Evolutionary conservation across 805 yeast species (phyloP).

Genomic region (Metschnikowia chrysomelidarum): DNA sequence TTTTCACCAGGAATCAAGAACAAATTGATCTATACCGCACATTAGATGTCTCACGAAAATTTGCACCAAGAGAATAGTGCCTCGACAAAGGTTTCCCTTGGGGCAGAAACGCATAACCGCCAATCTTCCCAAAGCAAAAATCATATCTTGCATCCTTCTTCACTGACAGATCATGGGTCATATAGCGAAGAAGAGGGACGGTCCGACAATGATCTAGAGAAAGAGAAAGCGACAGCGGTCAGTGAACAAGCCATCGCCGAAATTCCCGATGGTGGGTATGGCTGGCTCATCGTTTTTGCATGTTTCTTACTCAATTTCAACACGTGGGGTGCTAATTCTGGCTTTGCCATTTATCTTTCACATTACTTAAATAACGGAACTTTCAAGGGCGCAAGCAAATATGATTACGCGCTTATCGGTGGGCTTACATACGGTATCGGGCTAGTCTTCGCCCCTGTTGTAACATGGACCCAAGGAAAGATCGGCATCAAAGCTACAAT

Average conservation of each 20-base stretch:
- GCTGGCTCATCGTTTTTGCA: conserved; percentile 60
- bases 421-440: conserved; percentile 64
- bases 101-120: no score
- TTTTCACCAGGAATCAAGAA: no score
- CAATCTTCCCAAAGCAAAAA: no score
- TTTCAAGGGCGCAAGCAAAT: conserved; percentile 53
- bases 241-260: conserved; percentile 6
- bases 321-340: conserved; percentile 75
- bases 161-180: no score
- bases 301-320: conserved; percentile 50
- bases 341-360: conserved; percentile 62
- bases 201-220: no score
- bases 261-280: conserved; percentile 59
- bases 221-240: neutral
- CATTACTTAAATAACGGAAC: conserved; percentile 48
- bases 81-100: no score
- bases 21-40: no score
- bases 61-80: no score
- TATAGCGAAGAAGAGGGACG: no score
- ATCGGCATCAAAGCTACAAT: conserved; percentile 47
- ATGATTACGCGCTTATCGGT: conserved; percentile 66
- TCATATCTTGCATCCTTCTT: no score
- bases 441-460: conserved; percentile 56
- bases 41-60: no score
- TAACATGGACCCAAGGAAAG: conserved; percentile 48